Evolutionary conservation across 2,329 filamentous ascomycete genomes (phyloP).

Genomic region (Xylaria arbuscula): DNA sequence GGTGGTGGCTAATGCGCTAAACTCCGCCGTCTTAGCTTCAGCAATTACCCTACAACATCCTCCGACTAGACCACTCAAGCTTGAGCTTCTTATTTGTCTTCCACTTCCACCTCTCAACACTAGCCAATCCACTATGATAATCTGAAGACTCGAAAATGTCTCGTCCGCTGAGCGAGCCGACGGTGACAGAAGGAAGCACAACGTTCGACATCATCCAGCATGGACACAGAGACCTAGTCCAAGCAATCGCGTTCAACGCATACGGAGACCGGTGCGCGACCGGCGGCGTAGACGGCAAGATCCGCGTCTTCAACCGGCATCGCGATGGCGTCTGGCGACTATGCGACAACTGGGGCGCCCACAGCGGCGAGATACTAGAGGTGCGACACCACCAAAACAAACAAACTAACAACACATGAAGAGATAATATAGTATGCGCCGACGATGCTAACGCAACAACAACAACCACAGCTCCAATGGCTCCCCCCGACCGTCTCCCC

Average conservation of each 20-base stretch:
- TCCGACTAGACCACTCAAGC: background rate
- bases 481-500: constrained; percentile 89
- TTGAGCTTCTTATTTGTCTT: background rate
- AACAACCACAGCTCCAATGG: constrained; percentile 79
- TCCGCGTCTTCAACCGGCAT: constrained; percentile 90
- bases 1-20: too few relatives aligned
- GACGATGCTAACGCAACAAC: constrained; percentile 38
- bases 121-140: constrained; percentile 35
- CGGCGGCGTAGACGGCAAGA: constrained; percentile 89
- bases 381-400: constrained; percentile 66
- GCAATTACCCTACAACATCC: too few relatives aligned
- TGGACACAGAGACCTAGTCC: constrained; percentile 82
- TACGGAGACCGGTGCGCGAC: constrained; percentile 93
- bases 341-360: constrained; percentile 88
- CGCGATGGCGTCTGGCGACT: constrained; percentile 81
- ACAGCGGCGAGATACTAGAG: constrained; percentile 90
- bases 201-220: constrained; percentile 74
- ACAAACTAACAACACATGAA: constrained; percentile 45
- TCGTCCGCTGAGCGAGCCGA: constrained; percentile 40
- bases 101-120: background rate
- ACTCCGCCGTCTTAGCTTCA: too few relatives aligned
- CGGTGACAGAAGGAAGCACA: constrained; percentile 54
- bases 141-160: constrained; percentile 38
- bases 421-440: background rate
- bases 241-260: constrained; percentile 88